These are phyloP conservation scores for Candida dubliniensis DNA, from an alignment of 1,139 yeast genomes.

Conservation along the genomic window DNA sequence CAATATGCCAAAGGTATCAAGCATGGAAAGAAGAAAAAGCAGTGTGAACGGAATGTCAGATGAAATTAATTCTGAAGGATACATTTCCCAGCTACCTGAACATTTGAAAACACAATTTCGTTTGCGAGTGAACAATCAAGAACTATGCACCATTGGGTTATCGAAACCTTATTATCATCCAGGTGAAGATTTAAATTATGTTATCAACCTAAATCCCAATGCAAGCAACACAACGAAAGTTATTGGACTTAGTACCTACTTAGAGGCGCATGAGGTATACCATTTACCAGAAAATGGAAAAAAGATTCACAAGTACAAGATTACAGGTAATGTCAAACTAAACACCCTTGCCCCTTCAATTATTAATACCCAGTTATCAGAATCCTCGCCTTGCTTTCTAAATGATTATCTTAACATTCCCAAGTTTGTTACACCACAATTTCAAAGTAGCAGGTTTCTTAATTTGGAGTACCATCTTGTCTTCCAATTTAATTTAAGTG, in stretches of 20 bases:
- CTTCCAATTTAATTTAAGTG: slow-evolving; percentile 38
- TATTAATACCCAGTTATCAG: slow-evolving; percentile 13
- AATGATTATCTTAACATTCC: slow-evolving; percentile 37
- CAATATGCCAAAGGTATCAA: slow-evolving; percentile 35
- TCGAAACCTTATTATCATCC: slow-evolving; percentile 47
- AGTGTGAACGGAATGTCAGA: slow-evolving; percentile 18
- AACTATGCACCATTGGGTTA: slow-evolving; percentile 35
- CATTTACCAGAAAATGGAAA: slow-evolving; percentile 20
- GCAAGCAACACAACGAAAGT: slow-evolving; percentile 24
- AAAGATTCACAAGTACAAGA: slow-evolving; percentile 33
- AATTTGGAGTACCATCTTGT: slow-evolving; percentile 39
- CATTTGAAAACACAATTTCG: slow-evolving; percentile 40
- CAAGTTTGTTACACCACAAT: slow-evolving; percentile 33
- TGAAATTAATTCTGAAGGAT: slow-evolving; percentile 16
- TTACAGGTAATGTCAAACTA: slow-evolving; percentile 37
- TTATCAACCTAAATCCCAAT: slow-evolving; percentile 26
- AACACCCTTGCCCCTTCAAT: slow-evolving; percentile 38
- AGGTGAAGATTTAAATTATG: slow-evolving; percentile 50
- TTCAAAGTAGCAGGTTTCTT: slow-evolving; percentile 38
- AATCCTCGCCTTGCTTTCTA: slow-evolving; percentile 15
- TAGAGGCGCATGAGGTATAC: slow-evolving; percentile 44
- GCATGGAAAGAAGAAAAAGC: slow-evolving; percentile 32
- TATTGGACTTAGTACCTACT: slow-evolving; percentile 34
- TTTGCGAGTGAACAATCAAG: slow-evolving; percentile 34
- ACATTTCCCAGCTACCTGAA: slow-evolving; percentile 26